phyloP scores from a whole-genome alignment of 495 filamentous ascomycete species.

The Talaromyces trachyspermus region DNA sequence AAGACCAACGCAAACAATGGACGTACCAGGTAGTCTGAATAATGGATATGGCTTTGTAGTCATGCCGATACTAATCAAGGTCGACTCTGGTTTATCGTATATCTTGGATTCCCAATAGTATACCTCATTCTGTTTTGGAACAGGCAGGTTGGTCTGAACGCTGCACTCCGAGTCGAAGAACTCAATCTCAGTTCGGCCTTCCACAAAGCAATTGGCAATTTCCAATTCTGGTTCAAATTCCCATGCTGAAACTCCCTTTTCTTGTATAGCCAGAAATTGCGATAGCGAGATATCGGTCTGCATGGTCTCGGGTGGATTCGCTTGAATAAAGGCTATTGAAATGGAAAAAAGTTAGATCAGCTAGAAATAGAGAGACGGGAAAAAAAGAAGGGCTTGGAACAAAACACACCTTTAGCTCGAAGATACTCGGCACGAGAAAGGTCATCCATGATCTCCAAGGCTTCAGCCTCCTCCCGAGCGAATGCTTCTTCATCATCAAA shows the following conservation, averaged over 20 bases:
- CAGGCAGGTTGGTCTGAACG: slow-evolving; percentile 91
- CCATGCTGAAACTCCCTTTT: slow-evolving; percentile 98
- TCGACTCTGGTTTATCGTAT: slow-evolving; percentile 89
- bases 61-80: slow-evolving; percentile 80
- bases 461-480: slow-evolving; percentile 85
- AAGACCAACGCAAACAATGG: neutral
- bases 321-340: slow-evolving; percentile 76
- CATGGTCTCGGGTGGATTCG: slow-evolving; percentile 88
- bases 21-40: slow-evolving; percentile 83
- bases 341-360: slow-evolving; percentile 12
- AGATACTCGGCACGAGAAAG: slow-evolving; percentile 82
- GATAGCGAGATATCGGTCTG: slow-evolving; percentile 96
- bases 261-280: slow-evolving; percentile 95
- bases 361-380: neutral
- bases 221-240: slow-evolving; percentile 97
- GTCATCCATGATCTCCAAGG: slow-evolving; percentile 93
- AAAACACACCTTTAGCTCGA: slow-evolving; percentile 78
- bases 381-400: neutral
- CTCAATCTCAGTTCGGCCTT: slow-evolving; percentile 92
- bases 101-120: slow-evolving; percentile 99
- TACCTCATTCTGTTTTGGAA: slow-evolving; percentile 97
- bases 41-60: slow-evolving; percentile 94
- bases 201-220: slow-evolving; percentile 98
- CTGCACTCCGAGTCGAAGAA: slow-evolving; percentile 98
- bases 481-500: slow-evolving; percentile 97